Conservation (phyloP, 768 basidiomycete genomes). For the Rhodotorula toruloides region DNA sequence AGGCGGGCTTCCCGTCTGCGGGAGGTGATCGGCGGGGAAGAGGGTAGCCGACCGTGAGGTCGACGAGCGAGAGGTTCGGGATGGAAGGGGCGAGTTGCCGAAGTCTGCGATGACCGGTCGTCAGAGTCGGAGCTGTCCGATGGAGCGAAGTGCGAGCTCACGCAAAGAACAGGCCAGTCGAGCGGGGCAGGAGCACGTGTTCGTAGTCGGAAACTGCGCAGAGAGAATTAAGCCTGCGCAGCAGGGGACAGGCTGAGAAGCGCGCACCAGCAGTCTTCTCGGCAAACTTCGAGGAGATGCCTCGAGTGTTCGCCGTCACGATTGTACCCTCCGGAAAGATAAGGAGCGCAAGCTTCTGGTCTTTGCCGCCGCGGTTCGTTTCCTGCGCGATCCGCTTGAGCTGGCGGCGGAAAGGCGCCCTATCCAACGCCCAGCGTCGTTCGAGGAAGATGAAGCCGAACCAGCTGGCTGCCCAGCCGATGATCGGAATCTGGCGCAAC, state of each 20-base stretch:
- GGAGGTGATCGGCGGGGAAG: constrained; percentile 44
- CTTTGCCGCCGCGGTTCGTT: constrained; percentile 16
- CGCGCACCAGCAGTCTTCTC: constrained; percentile 74
- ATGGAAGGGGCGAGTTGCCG: constrained; percentile 72
- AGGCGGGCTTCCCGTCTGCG: not conserved
- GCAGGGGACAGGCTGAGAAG: not conserved
- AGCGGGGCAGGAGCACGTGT: constrained; percentile 76
- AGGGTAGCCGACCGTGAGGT: constrained; percentile 80
- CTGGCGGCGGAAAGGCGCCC: constrained; percentile 60
- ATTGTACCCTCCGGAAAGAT: constrained; percentile 95
- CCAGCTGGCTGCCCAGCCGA: constrained; percentile 90
- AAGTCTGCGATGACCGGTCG: constrained; percentile 4
- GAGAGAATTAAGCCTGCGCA: not conserved
- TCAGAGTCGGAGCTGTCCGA: not conserved
- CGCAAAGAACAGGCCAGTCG: constrained; percentile 81
- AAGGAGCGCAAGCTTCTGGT: constrained; percentile 65
- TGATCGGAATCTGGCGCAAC: constrained; percentile 72
- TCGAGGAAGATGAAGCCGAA: constrained; percentile 89
- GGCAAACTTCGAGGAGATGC: constrained; percentile 76
- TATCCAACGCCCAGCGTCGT: constrained; percentile 87
- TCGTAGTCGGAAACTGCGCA: constrained; percentile 66
- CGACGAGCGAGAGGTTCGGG: constrained; percentile 69
- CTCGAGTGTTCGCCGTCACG: constrained; percentile 77
- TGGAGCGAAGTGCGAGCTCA: not conserved
- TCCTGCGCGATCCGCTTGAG: constrained; percentile 52